Base-by-base conservation (phyloP, 768 basidiomycete species). In the Boletus rex-veris region DNA sequence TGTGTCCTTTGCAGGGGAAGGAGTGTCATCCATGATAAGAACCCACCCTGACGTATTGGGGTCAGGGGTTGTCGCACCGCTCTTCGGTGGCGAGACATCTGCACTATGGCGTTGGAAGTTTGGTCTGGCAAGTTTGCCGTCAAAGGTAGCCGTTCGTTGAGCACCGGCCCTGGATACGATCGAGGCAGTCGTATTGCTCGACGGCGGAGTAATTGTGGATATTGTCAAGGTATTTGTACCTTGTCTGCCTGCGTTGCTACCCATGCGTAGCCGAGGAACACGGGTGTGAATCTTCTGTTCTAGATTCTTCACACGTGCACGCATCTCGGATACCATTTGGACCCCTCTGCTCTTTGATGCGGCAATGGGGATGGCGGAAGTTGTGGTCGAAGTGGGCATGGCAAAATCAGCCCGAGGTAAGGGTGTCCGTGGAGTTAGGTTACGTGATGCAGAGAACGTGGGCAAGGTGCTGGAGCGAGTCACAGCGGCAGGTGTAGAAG, bases 251-350 rank as follows among this genome's bases (percentile, higher is more conserved):
- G 83, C 84, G 48, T 84, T 81, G 63, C 89, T 90, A 18, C 84
- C 85, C 84, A 91, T 88, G 12, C 90, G 86, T 51, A 92, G 66
- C 50, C 90, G 81, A 21, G 90, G 91, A 47, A 93, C 90, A 41
- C 88, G 87, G 41, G 89, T 90, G 63, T 92, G 89, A 42, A 93
- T 88, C 71, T 88, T 90, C 72, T 90, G 89, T 63, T 92, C 89
- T 37, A 93, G 72, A 60, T 85, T 88, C 64, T 77, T 83, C 30
- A 93, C 90, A 48, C 88, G 80, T 37, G 89, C 90, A 39, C 92
- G 83, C 87, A 94, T 91, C 67, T 93, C 92, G 21, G 88, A 87
- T 6, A 92, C 90, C 92, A 94, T 93, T 64, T 93, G 90, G 4
- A 92, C 89, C 26, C 90, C 91, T 67, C 84, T 88, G 67, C 80